phyloP scores from a whole-genome alignment of 257 asterid species.

The Rehmannia glutinosa region DNA sequence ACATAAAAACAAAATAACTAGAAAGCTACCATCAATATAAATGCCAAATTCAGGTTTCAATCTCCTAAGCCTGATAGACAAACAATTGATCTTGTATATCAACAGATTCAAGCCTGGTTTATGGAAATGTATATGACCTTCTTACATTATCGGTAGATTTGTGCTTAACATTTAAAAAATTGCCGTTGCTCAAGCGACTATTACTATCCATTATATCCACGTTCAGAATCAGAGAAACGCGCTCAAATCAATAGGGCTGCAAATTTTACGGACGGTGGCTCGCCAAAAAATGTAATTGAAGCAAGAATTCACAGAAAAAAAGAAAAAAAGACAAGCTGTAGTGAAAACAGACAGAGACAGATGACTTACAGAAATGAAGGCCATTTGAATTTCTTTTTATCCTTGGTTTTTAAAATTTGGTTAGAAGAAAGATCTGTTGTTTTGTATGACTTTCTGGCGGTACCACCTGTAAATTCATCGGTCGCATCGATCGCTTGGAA shows the following conservation, averaged over 20 bases:
- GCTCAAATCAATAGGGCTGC: not conserved
- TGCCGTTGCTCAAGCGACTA: slow-evolving; percentile 2
- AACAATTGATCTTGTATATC: not conserved
- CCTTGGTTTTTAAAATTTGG: not conserved
- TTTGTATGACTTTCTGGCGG: not conserved
- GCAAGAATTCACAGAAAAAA: not conserved
- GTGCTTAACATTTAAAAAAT: not conserved
- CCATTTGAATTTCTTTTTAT: not conserved
- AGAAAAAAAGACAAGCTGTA: not conserved
- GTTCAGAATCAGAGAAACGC: not conserved
- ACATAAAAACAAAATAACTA: not conserved
- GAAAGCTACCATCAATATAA: not conserved
- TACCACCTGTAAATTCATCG: not conserved
- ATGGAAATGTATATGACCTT: not conserved
- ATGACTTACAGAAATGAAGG: slow-evolving; percentile 36
- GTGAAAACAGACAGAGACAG: not conserved
- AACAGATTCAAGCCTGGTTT: not conserved
- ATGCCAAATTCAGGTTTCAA: not conserved
- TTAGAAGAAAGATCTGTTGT: not conserved
- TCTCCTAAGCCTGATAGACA: not conserved
- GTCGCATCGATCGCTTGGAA: not conserved
- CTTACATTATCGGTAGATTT: not conserved
- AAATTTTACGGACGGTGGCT: not conserved
- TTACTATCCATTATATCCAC: not conserved
- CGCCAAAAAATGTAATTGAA: not conserved